Evolutionary conservation across 306 rosid species (phyloP), one percentile per base, ranked within the genome.

Genomic region (Hippophae rhamnoides): DNA sequence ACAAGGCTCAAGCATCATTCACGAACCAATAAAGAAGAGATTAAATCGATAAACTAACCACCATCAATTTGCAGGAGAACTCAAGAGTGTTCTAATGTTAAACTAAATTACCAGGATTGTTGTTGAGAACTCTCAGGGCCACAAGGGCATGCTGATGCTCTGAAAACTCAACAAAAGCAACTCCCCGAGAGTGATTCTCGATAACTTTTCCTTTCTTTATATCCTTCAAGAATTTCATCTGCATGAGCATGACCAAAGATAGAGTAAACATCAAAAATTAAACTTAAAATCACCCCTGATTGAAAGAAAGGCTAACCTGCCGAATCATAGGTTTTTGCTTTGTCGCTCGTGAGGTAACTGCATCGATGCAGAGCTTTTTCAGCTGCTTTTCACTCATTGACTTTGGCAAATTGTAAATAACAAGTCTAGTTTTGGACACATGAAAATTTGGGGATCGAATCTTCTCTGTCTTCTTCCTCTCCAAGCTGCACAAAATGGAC

Each of bases 121-220:
- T 92, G 63, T 92, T 92, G 54, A 92, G 90, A 80, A 88, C 96
- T 78, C 99, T 77, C 44, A 92, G 69, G 64, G 96, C 95, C 67
- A 92, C 99, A 61, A 92, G 93, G 54, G 99, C 96, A 61, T 92
- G 99, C 68, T 92, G 84, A 77, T 92, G 99, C 81, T 88, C 99
- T 6, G 90, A 80, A 75, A 92, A 88, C 81, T 92, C 95, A 41
- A 92, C 66, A 58, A 92, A 92, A 55, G 99, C 99, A 60, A 86
- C 93, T 45, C 99, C 99, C 25, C 96, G 89, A 13, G 96, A 85
- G 74, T 81, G 55, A 58, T 71, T 77, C 67, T 82, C 81, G 31
- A 78, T 63, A 40, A 73, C 73, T 40, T 85, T 79, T 63, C 96
- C 96, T 68, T 92, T 92, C 77, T 74, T 92, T 62, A 51, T 78